These are phyloP conservation scores for sorghum (Sorghum bicolor) DNA, from an alignment of 176 grass and related monocot species.

Conservation along the genomic window DNA sequence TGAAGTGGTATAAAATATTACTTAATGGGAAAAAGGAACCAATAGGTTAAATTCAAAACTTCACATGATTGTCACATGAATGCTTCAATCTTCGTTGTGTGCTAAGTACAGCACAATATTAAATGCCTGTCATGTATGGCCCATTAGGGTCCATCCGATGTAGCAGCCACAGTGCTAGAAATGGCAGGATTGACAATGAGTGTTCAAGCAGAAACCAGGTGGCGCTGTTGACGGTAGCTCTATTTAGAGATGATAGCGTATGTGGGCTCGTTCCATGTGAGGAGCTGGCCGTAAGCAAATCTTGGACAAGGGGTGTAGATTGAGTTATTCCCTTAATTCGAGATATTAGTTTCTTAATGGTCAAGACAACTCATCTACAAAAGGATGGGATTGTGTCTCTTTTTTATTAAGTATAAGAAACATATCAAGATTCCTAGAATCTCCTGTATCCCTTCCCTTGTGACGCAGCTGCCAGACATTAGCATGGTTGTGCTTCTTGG, in stretches of 20 bases:
- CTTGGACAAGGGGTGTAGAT: neutral
- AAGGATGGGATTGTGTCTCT: neutral
- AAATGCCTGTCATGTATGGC: neutral
- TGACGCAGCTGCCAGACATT: neutral
- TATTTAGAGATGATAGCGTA: neutral
- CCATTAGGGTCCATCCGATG: neutral
- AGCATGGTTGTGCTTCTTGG: neutral
- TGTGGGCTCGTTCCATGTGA: neutral
- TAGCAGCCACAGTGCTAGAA: neutral
- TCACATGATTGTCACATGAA: neutral
- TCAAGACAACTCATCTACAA: neutral
- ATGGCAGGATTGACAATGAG: too few species aligned
- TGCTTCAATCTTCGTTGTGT: neutral
- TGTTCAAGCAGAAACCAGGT: neutral
- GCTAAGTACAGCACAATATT: neutral
- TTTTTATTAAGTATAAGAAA: neutral
- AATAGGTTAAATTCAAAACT: neutral
- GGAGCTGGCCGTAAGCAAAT: neutral
- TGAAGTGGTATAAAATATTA: constrained; percentile 9
- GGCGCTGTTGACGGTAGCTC: neutral
- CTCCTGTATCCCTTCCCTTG: neutral
- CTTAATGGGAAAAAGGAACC: neutral
- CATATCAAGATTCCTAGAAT: neutral
- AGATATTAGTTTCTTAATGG: neutral
- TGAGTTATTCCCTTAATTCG: neutral